Evolutionary conservation across 257 asterid genomes (phyloP), one percentile per base, ranked within the genome.

Genomic region (Avicennia marina): DNA sequence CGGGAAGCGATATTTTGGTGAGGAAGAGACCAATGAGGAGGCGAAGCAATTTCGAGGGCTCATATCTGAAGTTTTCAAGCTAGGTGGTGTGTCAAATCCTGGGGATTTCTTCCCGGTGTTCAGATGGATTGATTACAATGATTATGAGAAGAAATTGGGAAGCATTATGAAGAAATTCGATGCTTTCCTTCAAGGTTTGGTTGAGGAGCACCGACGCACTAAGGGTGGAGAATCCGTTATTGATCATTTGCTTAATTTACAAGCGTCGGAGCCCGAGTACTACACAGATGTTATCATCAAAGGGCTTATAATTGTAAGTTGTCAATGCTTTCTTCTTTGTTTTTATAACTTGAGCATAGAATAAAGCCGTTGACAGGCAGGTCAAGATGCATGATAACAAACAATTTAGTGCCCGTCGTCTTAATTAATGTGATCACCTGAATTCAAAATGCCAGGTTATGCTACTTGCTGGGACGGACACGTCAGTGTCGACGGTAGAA

Each of bases 1-100:
- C 11, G 95, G 93, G 7, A 83, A 86, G 58, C 51, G 84, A 8
- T 74, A 74, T 32, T 75, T 53, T 8, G 85, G 90, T 0, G 87
- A 43, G 29, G 81, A 50, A 1, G 85, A 55, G 19, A 65, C 63
- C 1, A 24, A 46, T 4, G 49, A 68, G 10, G 85, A 77, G 67
- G 81, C 83, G 3, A 65, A 25, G 58, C 25, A 63, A 26, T 79
- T 85, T 17, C 67, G 76, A 19, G 69, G 36, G 59, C 68, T 78
- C 0, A 47, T 75, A 0, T 20, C 56, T 2, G 78, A 75, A 63
- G 59, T 48, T 15, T 34, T 79, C 17, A 2, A 18, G 0, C 44
- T 16, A 1, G 70, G 73, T 1, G 77, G 76, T 2, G 54, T 45
- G 4, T 72, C 87, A 0, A 68, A 77, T 26, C 66, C 72, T 0